phyloP scores from a whole-genome alignment of 2,329 filamentous ascomycete genomes.

The Penicillium sumatraense region DNA sequence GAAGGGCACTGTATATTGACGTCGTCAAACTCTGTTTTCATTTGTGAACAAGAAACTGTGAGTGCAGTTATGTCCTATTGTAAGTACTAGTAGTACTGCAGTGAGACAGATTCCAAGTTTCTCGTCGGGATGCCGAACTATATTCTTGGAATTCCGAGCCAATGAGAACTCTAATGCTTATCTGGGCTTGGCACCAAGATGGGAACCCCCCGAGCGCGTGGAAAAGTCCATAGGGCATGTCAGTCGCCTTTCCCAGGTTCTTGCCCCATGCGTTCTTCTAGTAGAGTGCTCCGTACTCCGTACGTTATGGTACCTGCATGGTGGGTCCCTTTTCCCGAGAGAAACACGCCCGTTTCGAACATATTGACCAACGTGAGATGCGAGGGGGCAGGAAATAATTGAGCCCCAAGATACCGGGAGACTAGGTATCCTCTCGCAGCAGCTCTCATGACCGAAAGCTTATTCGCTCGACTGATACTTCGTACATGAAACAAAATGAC shows the following conservation, averaged over 20 bases:
- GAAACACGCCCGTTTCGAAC: background rate
- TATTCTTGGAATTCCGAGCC: background rate
- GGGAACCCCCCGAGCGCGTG: slow-evolving; percentile 17
- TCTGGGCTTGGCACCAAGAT: slow-evolving; percentile 27
- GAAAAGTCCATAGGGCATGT: background rate
- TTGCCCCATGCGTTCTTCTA: slow-evolving; percentile 21
- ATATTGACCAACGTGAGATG: background rate
- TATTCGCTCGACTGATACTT: background rate
- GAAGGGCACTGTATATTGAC: background rate
- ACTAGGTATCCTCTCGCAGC: background rate
- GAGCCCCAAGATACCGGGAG: background rate
- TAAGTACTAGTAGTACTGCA: too few species aligned
- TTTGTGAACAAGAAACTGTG: too few species aligned
- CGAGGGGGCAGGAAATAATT: slow-evolving; percentile 8
- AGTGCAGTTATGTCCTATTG: too few species aligned
- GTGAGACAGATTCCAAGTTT: background rate
- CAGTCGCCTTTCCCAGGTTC: background rate
- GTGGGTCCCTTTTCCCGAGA: background rate
- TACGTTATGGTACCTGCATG: slow-evolving; percentile 5
- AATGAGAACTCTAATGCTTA: slow-evolving; percentile 23
- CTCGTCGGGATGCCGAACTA: background rate
- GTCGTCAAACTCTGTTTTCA: too few species aligned
- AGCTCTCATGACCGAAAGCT: background rate
- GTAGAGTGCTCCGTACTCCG: background rate
- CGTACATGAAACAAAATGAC: background rate